phyloP scores from a whole-genome alignment of 148 eudicot species.

The Camellia granthamiana region DNA sequence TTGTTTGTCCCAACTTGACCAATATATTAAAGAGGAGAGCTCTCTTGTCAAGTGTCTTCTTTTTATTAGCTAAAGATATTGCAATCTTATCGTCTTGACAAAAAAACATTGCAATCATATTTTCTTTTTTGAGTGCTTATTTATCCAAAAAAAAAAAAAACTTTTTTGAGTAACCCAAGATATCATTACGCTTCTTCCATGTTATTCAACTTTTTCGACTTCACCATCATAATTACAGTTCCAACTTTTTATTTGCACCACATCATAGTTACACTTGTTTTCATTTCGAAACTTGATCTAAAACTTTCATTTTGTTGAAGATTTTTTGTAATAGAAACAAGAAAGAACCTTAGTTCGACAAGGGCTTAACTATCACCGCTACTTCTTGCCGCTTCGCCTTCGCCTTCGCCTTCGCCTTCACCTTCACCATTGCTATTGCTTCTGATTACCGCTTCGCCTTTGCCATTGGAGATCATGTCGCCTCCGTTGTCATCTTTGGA shows the following conservation, averaged over 20 bases:
- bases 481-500: not conserved
- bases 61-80: not conserved
- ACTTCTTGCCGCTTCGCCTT: not conserved
- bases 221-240: not conserved
- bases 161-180: not conserved
- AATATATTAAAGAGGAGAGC: not conserved
- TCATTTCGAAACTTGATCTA: not conserved
- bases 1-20: not conserved
- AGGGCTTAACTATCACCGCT: not conserved
- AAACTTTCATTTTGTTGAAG: not conserved
- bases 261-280: not conserved
- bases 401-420: too few species aligned
- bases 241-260: not conserved
- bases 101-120: not conserved
- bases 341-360: not conserved
- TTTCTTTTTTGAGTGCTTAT: not conserved
- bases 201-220: not conserved
- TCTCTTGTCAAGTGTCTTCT: not conserved
- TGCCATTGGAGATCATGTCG: not conserved
- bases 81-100: not conserved
- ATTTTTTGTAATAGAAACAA: not conserved
- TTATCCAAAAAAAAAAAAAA: not conserved
- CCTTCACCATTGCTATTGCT: not conserved
- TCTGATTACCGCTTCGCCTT: not conserved
- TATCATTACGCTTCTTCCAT: not conserved